A percentile compares a stretch with the other conserved stretches of the same genome.
phyloP scores from a whole-genome alignment of 495 filamentous ascomycete genomes.

The Penicillium odoratum region DNA sequence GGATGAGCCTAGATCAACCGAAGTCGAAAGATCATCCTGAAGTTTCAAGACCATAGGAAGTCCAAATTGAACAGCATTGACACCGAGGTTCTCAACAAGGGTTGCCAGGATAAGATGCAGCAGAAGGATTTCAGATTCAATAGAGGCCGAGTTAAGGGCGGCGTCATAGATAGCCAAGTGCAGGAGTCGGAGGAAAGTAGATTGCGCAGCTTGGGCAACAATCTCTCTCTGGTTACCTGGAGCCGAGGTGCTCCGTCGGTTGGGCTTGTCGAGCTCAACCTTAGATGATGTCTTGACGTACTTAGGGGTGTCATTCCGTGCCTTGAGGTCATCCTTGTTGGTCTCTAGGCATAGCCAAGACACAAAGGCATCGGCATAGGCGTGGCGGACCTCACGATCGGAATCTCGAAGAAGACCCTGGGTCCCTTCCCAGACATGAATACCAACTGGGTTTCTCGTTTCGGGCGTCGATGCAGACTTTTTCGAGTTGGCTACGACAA shows the following conservation, averaged over 20 bases:
- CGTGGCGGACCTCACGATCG: slow-evolving; percentile 71
- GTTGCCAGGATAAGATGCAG: slow-evolving; percentile 72
- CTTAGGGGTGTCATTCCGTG: slow-evolving; percentile 56
- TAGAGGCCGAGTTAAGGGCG: slow-evolving; percentile 67
- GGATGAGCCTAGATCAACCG: slow-evolving; percentile 51
- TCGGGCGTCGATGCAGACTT: slow-evolving; percentile 60
- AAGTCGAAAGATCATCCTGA: slow-evolving; percentile 75
- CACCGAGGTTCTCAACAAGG: slow-evolving; percentile 73
- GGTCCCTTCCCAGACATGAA: slow-evolving; percentile 87
- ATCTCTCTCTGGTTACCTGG: slow-evolving; percentile 55
- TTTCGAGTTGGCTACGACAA: slow-evolving; percentile 73
- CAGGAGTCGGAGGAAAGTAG: slow-evolving; percentile 77
- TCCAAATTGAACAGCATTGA: slow-evolving; percentile 76
- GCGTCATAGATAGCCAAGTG: slow-evolving; percentile 87
- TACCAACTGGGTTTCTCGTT: slow-evolving; percentile 68
- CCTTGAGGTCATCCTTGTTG: slow-evolving; percentile 61
- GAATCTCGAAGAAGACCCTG: slow-evolving; percentile 83
- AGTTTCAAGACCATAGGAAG: slow-evolving; percentile 85
- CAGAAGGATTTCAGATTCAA: slow-evolving; percentile 69
- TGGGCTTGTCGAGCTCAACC: slow-evolving; percentile 46
- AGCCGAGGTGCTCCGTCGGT: slow-evolving; percentile 58
- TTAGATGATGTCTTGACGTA: slow-evolving; percentile 32
- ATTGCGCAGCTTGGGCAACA: slow-evolving; percentile 52
- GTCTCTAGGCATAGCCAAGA: slow-evolving; percentile 83
- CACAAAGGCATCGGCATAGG: slow-evolving; percentile 78